Base-by-base conservation (phyloP, 768 basidiomycete species). In the Calocera viscosa region DNA sequence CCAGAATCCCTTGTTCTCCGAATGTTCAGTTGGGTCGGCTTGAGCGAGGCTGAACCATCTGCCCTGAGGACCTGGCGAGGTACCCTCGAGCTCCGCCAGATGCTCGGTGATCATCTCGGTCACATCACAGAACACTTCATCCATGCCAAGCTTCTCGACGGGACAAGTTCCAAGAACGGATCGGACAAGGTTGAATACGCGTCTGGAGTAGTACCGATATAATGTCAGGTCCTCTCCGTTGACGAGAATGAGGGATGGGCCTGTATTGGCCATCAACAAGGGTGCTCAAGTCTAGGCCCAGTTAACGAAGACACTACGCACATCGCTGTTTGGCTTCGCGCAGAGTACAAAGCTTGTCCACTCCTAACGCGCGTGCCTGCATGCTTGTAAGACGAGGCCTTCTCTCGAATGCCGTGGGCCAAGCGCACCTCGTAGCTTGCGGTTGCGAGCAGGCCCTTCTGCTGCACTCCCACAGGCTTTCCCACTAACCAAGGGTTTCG, bases 51-150 rank as follows among this genome's bases (percentile, higher is more conserved):
- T 65, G 66, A 70, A 70, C 65, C 63, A 70, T 10, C 38, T 33
- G 33, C 43, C 22, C 10, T 39, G 64, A 47, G 63, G 30, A 7
- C 19, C 39, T 2, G 53, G 32, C n/a, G 53, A 34, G 14, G 19
- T 33, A 22, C 17, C 60, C 3, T 38, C 7, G 28, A 67, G 22
- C 11, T 65, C 63, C 26, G 19, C 19, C 32, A 71, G 63, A 43
- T 72, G 71, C 14, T 35, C 14, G 5, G 35, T 28, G 14, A 72
- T 63, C 63, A 73, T 65, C 5, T 67, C 49, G 2, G 72, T 69
- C 3, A 69, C 68, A 60, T 73, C 72, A 40, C 69, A 60, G 64
- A 73, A 73, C 1, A 73, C 64, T 63, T 71, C 71, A 60, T 73
- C 71, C 71, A 66, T 32, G 14, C 72, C 71, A 0, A 73, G 67